phyloP scores from a whole-genome alignment of 78 protist genomes.

The Dictyostelium citrinum region DNA sequence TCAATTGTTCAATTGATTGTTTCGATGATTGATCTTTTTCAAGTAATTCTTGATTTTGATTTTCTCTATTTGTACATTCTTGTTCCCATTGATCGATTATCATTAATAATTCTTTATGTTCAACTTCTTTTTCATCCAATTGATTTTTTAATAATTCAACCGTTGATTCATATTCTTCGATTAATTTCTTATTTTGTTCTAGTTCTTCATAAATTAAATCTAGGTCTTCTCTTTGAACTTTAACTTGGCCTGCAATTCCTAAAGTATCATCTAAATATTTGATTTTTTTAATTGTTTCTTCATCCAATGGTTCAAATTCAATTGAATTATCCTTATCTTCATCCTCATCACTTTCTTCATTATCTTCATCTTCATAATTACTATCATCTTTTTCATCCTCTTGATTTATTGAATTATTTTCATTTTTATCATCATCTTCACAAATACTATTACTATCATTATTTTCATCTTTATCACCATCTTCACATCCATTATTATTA shows the following conservation, averaged over 20 bases:
- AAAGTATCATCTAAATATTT: background rate
- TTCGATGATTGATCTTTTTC: background rate
- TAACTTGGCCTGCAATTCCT: background rate
- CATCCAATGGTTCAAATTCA: background rate
- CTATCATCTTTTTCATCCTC: background rate
- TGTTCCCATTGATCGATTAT: constrained; percentile 5
- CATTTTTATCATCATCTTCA: background rate
- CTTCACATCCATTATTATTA: background rate
- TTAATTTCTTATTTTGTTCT: constrained; percentile 1
- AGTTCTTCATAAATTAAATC: background rate
- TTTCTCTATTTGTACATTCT: background rate
- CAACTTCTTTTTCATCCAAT: background rate
- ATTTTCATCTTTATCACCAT: background rate
- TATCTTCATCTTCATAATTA: background rate
- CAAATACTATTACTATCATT: too few species aligned
- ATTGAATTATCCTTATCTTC: background rate
- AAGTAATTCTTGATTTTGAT: background rate
- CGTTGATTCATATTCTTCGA: background rate
- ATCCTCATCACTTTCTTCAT: background rate
- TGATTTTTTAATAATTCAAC: background rate
- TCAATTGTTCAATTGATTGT: background rate
- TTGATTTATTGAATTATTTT: background rate
- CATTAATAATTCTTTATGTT: background rate
- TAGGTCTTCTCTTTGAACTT: background rate
- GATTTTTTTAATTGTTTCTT: background rate